Conservation (phyloP, 768 basidiomycete genomes). For the Amanita brunnescens region DNA sequence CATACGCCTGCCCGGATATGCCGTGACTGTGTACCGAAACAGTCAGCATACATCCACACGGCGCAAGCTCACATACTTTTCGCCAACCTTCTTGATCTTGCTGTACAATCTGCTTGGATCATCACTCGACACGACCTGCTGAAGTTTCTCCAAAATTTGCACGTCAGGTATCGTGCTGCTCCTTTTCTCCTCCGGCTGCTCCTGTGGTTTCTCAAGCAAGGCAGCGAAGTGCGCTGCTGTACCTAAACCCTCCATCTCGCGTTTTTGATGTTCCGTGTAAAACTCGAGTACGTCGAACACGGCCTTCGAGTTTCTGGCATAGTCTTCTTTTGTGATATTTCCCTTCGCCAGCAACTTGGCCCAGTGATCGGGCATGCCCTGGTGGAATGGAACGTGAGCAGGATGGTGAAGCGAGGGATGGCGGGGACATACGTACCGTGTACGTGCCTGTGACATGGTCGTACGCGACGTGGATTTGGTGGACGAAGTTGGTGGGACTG, state of each 20-base stretch:
- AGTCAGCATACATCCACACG: slow-evolving; percentile 7
- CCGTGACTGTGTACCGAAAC: too few relatives aligned
- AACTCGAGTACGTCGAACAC: slow-evolving; percentile 97
- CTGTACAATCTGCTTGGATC: slow-evolving; percentile 88
- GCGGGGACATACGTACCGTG: slow-evolving; percentile 47
- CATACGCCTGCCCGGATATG: slow-evolving; percentile 96
- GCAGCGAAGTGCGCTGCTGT: slow-evolving; percentile 51
- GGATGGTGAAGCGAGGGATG: not conserved
- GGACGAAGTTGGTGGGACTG: slow-evolving; percentile 95
- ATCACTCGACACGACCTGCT: slow-evolving; percentile 76
- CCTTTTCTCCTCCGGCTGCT: slow-evolving; percentile 74
- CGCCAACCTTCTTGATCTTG: slow-evolving; percentile 98
- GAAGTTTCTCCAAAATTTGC: slow-evolving; percentile 96
- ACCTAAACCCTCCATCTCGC: slow-evolving; percentile 66
- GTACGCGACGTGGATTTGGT: slow-evolving; percentile 97
- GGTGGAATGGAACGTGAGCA: slow-evolving; percentile 1
- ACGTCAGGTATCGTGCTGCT: slow-evolving; percentile 96
- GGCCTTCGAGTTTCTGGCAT: slow-evolving; percentile 93
- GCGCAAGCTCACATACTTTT: slow-evolving; percentile 60
- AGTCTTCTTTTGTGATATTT: slow-evolving; percentile 96
- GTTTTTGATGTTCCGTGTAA: slow-evolving; percentile 95
- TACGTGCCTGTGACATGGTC: slow-evolving; percentile 92
- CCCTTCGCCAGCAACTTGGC: slow-evolving; percentile 93
- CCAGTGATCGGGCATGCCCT: slow-evolving; percentile 99
- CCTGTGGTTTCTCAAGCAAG: slow-evolving; percentile 65